Percentiles rank a stretch among this genome's conserved stretches.
Evolutionary conservation across 1,284 basidiomycete genomes (phyloP).

Genomic region (Agroathelia rolfsii): DNA sequence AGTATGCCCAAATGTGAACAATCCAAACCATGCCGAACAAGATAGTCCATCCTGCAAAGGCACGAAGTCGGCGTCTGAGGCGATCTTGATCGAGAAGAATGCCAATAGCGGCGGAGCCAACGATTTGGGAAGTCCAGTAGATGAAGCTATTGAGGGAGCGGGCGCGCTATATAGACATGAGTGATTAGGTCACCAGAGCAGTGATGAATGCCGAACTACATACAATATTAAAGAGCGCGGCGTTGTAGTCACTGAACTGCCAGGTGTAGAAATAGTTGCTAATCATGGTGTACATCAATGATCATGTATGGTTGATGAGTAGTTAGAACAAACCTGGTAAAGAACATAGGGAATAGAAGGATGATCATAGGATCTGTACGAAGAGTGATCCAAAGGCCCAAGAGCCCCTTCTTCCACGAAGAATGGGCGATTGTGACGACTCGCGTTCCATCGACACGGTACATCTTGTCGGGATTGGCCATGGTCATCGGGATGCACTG

Average conservation of each 20-base stretch:
- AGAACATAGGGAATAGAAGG: constrained; percentile 29
- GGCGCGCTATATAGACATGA: no score
- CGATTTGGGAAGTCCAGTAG: constrained; percentile 29
- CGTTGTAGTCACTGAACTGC: constrained; percentile 33
- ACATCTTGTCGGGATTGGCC: constrained; percentile 25
- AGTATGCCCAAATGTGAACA: constrained; percentile 42
- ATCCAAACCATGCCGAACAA: constrained; percentile 37
- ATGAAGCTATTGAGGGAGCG: constrained; percentile 28
- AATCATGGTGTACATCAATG: no score
- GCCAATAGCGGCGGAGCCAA: constrained; percentile 30
- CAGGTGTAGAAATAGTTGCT: constrained; percentile 30
- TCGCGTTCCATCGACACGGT: constrained; percentile 26
- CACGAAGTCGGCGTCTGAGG: constrained; percentile 36
- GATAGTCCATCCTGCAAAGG: constrained; percentile 38
- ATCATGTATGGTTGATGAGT: no score
- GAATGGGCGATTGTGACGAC: constrained; percentile 20
- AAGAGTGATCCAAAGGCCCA: constrained; percentile 24
- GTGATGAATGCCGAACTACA: no score
- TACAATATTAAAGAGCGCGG: constrained; percentile 27
- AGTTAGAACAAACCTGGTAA: no score
- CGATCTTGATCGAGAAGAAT: constrained; percentile 46
- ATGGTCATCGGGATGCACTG: constrained; percentile 22
- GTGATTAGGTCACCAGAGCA: no score
- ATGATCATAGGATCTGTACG: constrained; percentile 25
- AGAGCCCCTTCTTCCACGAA: constrained; percentile 26